phyloP scores from a whole-genome alignment of 257 asterid genomes.

The Solanum virginianum region DNA sequence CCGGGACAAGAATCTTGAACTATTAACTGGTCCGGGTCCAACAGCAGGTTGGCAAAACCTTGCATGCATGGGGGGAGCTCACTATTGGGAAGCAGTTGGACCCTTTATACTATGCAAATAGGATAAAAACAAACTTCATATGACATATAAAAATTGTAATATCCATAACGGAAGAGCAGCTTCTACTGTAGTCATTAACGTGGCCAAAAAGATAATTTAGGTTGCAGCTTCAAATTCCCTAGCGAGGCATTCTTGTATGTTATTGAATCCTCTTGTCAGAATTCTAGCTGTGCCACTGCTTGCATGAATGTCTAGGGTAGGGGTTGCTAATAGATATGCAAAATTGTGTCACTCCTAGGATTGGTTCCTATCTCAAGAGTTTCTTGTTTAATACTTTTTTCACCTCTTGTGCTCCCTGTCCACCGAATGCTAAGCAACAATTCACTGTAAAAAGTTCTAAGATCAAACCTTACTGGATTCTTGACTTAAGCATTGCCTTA shows the following conservation, averaged over 20 bases:
- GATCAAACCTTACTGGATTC: slow-evolving; percentile 71
- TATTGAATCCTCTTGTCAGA: background rate
- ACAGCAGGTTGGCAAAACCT: background rate
- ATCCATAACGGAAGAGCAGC: background rate
- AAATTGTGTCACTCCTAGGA: background rate
- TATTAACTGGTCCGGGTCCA: background rate
- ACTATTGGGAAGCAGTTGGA: background rate
- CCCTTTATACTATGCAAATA: background rate
- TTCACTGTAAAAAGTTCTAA: slow-evolving; percentile 1
- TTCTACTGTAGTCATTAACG: background rate
- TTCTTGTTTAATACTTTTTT: background rate
- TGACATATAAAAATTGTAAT: background rate
- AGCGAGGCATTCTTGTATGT: background rate
- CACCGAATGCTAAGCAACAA: background rate
- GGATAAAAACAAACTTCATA: background rate
- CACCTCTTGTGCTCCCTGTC: background rate
- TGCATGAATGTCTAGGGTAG: background rate
- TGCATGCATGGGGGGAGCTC: background rate
- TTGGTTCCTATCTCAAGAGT: background rate
- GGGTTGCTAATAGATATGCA: background rate
- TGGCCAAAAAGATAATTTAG: background rate
- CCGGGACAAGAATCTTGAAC: background rate
- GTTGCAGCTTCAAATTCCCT: background rate
- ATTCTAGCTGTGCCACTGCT: background rate
- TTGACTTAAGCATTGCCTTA: slow-evolving; percentile 54